Evolutionary conservation across 2,329 filamentous ascomycete genomes (phyloP), one percentile per base, ranked within the genome.

Genomic region (Botrytis hyacinthi): DNA sequence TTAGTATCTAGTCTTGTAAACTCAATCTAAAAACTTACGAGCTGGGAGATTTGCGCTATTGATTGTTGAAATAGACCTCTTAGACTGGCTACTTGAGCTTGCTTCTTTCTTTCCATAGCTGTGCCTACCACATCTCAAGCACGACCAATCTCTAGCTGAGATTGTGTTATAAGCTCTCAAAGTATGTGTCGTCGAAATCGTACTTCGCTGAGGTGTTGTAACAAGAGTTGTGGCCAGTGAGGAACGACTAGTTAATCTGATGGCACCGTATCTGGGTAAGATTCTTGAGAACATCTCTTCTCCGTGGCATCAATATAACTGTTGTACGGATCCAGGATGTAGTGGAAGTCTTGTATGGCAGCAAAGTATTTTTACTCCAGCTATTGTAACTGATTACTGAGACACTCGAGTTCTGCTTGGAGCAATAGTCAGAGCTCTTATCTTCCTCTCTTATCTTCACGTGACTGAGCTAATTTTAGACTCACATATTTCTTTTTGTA

Each of bases 31-130:
- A n/a, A 8, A 73, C 71, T 73, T 73, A 73, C 71, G 71, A 51
- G 71, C 71, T 69, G 63, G 63, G 42, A 73, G 51, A 9, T 60
- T 73, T 16, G n/a, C 2, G 54, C 71, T 61, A 35, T 57, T 61
- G 10, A 69, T 69, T 32, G 40, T 3, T 29, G 26, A 0, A 42
- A 16, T 5, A 59, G 10, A 7, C 22, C 18, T 67, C 29, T 22
- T 42, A 8, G 5, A 2, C 3, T 44, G 37, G 42, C 66, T n/a
- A 42, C 48, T 44, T 10, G 1, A 2, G n/a, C 48, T 42, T 26
- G 4, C 1, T 9, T 26, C 14, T 22, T 16, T 57, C 1, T 6
- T 16, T 7, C 35, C 66, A 57, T 57, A 44, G 16, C 44, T 57
- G 2, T 57, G 37, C 26, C 14, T 12, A 22, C 35, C n/a, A 69